Base-by-base conservation (phyloP, 2,329 filamentous ascomycete genomes). In the Hymenoscyphus fraxineus region DNA sequence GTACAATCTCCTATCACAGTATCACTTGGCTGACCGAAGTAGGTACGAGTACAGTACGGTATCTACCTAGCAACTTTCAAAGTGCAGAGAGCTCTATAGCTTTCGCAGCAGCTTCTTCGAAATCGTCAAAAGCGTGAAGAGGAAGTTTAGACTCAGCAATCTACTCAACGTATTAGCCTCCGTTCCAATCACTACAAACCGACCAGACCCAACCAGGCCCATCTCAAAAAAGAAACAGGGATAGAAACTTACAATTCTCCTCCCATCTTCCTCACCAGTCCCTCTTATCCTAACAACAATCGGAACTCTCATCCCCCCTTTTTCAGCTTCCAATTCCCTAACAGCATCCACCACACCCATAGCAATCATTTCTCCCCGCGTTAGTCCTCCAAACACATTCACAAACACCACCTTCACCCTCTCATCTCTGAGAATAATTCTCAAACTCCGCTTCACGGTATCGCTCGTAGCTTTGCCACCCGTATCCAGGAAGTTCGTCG, bases 401-500 rank as follows among this genome's bases (percentile, higher is more conserved):
- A 90, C 87, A 70, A 89, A 89, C 22, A 90, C 83, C 27, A 90
- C 87, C 70, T 85, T 88, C 7, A 96, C 91, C 38, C 91, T 81
- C 1, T 82, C 77, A 71, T 97, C 92, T 5, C 81, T 80, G 57
- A 92, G 79, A 19, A 97, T 86, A 13, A 93, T 83, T 64, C 87
- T 83, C 74, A 96, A 95, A 1, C 87, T 88, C 63, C 86, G 85
- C 73, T 89, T 88, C 69, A 97, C 92, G 0, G 92, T 96, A 68
- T 89, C 86, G 38, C 85, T 85, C 0, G 92, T 97, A 0, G 93
- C 93, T 76, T 96, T 95, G 41, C 93, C 93, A 35, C 93, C 93
- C 0, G 91, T 96, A 75, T 97, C 93, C 62, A 97, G 82, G 75
- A 97, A 96, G 72, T 97, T 97, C 12, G 91, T 86, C 31, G 88